These are phyloP conservation scores for Colletotrichum salicis DNA, from an alignment of 2,329 filamentous ascomycete genomes.

Conservation along the genomic window DNA sequence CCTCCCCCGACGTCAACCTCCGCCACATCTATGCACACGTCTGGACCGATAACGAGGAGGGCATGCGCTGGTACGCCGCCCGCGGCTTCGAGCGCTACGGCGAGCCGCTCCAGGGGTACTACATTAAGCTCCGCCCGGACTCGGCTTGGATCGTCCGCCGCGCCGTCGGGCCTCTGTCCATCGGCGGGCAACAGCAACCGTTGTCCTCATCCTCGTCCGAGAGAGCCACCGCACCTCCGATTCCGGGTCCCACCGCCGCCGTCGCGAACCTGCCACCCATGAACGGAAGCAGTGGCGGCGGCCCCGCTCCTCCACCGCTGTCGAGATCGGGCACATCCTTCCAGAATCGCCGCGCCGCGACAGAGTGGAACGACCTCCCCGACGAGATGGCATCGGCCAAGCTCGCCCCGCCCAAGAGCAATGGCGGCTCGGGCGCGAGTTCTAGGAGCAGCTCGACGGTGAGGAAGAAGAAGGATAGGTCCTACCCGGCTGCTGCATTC, in stretches of 20 bases:
- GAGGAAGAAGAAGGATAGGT: constrained; percentile 68
- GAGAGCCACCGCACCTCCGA: constrained; percentile 23
- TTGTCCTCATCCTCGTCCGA: neutral
- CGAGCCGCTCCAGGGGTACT: constrained; percentile 66
- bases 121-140: constrained; percentile 69
- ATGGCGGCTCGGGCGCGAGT: constrained; percentile 53
- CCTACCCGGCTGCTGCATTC: constrained; percentile 72
- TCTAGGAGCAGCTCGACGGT: constrained; percentile 66
- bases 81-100: constrained; percentile 65
- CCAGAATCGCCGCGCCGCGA: constrained; percentile 68
- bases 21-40: constrained; percentile 70
- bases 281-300: constrained; percentile 27
- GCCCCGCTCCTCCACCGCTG: constrained; percentile 33
- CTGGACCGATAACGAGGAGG: constrained; percentile 74
- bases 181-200: constrained; percentile 36
- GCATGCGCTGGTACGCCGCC: constrained; percentile 69
- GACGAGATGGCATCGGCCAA: constrained; percentile 60
- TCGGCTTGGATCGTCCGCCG: constrained; percentile 70
- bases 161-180: constrained; percentile 46
- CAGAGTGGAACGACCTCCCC: constrained; percentile 74
- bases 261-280: constrained; percentile 45
- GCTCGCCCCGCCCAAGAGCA: constrained; percentile 42
- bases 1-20: constrained; percentile 51
- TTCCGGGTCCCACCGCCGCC: constrained; percentile 43
- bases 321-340: constrained; percentile 58